phyloP scores from a whole-genome alignment of 1,139 yeast genomes.

The Wickerhamomyces sp. region DNA sequence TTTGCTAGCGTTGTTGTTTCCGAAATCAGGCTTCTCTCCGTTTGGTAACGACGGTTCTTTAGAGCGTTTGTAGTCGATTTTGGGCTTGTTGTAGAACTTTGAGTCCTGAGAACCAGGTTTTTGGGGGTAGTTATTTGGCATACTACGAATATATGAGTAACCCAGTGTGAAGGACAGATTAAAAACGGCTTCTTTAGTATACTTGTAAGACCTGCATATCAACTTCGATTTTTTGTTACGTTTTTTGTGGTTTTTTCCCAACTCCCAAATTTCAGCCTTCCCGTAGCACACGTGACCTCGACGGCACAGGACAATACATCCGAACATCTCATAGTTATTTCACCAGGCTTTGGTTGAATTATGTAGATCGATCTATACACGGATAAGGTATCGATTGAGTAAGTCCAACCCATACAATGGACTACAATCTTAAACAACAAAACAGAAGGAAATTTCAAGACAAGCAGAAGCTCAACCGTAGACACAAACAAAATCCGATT shows the following conservation, averaged over 20 bases:
- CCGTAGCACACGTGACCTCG: no score
- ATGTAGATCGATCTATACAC: no score
- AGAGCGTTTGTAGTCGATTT: constrained; percentile 1
- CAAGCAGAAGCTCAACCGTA: constrained; percentile 6
- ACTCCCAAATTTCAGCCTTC: no score
- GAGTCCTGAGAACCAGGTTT: constrained; percentile 3
- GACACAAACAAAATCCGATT: constrained; percentile 3
- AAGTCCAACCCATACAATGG: constrained; percentile 2
- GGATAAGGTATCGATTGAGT: background rate
- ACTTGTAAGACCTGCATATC: no score
- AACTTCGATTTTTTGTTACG: no score
- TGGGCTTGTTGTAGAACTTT: constrained; percentile 22
- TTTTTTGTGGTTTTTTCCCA: no score
- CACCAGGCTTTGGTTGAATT: no score
- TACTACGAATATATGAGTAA: background rate
- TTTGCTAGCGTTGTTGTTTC: background rate
- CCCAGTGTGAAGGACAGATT: no score
- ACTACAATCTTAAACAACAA: constrained; percentile 5
- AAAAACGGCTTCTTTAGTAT: no score
- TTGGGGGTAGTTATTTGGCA: background rate
- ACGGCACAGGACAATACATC: no score
- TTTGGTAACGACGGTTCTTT: constrained; percentile 6
- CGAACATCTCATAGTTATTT: no score
- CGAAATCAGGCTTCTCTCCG: constrained; percentile 8
- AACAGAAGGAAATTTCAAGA: constrained; percentile 10